Conservation (phyloP, 768 basidiomycete genomes). For the Leccinellum rugosiceps region DNA sequence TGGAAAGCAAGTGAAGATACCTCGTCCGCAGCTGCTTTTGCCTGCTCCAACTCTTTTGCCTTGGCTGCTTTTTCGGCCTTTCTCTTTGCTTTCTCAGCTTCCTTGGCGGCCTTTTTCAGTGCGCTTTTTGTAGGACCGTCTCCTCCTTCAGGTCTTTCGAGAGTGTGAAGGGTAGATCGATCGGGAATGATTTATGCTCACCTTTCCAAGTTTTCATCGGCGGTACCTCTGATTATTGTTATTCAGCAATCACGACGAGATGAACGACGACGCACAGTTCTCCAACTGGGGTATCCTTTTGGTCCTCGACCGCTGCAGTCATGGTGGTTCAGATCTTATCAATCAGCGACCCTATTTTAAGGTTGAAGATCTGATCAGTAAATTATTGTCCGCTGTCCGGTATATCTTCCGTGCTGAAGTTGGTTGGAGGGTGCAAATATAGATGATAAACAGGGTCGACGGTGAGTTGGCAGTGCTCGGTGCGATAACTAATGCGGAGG, state of each 20-base stretch:
- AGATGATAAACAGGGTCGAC: too few species aligned
- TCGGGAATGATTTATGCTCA: constrained; percentile 1
- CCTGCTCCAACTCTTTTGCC: constrained; percentile 72
- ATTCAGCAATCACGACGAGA: background rate
- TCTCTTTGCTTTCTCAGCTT: constrained; percentile 86
- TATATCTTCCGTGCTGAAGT: background rate
- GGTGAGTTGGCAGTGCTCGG: too few species aligned
- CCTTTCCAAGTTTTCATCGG: constrained; percentile 10
- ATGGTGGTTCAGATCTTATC: constrained; percentile 27
- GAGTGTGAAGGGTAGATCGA: constrained; percentile 1
- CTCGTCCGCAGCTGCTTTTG: constrained; percentile 61
- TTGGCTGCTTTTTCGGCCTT: constrained; percentile 83
- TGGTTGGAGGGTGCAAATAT: too few species aligned
- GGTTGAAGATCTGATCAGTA: constrained; percentile 18
- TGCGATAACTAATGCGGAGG: too few species aligned
- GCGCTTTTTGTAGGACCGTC: constrained; percentile 80
- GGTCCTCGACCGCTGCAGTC: constrained; percentile 4
- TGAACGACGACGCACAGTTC: constrained; percentile 4
- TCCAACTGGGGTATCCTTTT: background rate
- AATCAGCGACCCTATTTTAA: constrained; percentile 7
- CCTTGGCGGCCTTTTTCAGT: constrained; percentile 88
- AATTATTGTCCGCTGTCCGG: background rate
- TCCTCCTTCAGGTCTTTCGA: constrained; percentile 22
- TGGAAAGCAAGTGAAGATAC: constrained; percentile 35
- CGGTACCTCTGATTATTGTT: constrained; percentile 2